Evolutionary conservation across 768 basidiomycete species (phyloP), one percentile per base, ranked within the genome.

Genomic region (Rhodosporidiobolus odoratus): DNA sequence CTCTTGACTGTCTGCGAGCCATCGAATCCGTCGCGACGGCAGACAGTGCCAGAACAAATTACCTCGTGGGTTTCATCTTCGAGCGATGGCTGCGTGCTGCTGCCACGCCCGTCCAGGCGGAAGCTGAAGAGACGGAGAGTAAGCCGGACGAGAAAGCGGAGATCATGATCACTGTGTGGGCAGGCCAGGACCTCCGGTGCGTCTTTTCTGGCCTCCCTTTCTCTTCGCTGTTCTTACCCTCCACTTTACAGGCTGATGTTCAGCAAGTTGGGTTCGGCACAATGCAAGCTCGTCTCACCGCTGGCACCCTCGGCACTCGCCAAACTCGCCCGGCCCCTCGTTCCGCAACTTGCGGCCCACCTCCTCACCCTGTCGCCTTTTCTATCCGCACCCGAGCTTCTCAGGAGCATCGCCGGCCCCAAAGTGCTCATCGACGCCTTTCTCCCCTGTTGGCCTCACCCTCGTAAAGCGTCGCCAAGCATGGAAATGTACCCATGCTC

Each of bases 361-460:
- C 63, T 71, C 54, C 64, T 71, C 59, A 32, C 32, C 27, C 54
- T 71, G n/a, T 43, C 59, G 1, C 54, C 43, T 5, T 66, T 65
- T 27, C 52, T 59, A 3, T 7, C 57, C 17, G 15, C 16, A 1
- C 69, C 52, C 1, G 34, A 7, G 9, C 60, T 71, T 12, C 69
- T 71, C 15, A 58, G 69, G 9, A 61, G 52, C 38, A 30, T 71
- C 19, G 19, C 32, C 40, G 64, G 69, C 8, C 53, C 64, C 1
- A 15, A 21, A 2, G 1, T 40, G 21, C 64, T 71, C 38, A 38
- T 62, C 43, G 50, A 61, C 37, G 30, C 59, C 0, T 61, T 71
- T 34, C 47, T 65, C 30, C 13, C 34, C 0, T 17, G 1, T 1
- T 71, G 69, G 64, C 69, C 69, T 2, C 52, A 58, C n/a, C 43